Conservation (phyloP, 192 early-diverging fungal species). For the Rhizophagus sp. region DNA sequence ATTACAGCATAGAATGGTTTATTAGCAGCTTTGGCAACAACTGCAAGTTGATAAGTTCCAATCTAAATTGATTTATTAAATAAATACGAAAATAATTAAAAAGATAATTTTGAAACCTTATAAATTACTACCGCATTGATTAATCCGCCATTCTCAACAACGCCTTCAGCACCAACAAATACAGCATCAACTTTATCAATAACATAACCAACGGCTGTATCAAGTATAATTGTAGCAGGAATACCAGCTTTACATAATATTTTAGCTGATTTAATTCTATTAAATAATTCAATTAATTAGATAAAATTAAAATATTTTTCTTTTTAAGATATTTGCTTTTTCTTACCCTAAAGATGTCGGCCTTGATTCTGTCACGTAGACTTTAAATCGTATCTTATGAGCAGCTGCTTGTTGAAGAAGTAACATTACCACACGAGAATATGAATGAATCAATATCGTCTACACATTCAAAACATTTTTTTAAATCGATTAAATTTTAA, state of each 20-base stretch:
- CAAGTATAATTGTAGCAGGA: slow-evolving; percentile 81
- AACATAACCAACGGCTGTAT: slow-evolving; percentile 90
- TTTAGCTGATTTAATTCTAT: slow-evolving; percentile 62
- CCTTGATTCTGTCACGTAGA: slow-evolving; percentile 90
- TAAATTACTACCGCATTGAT: slow-evolving; percentile 74
- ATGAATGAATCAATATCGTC: slow-evolving; percentile 90
- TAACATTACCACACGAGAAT: slow-evolving; percentile 91
- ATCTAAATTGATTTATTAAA: slow-evolving; percentile 49
- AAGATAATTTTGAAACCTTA: neutral
- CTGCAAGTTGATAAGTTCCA: slow-evolving; percentile 93
- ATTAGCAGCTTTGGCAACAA: slow-evolving; percentile 92
- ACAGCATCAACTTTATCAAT: slow-evolving; percentile 97
- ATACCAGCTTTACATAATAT: slow-evolving; percentile 75
- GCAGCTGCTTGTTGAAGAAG: slow-evolving; percentile 76
- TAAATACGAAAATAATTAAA: neutral
- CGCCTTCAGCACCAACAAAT: slow-evolving; percentile 96
- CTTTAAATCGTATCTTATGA: slow-evolving; percentile 84
- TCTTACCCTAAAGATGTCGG: slow-evolving; percentile 70
- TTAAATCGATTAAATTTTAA: slow-evolving; percentile 16
- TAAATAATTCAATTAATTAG: neutral
- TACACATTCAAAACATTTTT: slow-evolving; percentile 28
- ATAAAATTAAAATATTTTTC: neutral
- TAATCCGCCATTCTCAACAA: slow-evolving; percentile 95
- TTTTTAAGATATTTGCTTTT: neutral
- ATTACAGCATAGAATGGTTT: slow-evolving; percentile 95